A percentile compares a stretch with the other conserved stretches of the same genome.
Evolutionary conservation across 1,284 basidiomycete species (phyloP).

Genomic region (Ceratorhiza oryzae-sativae): DNA sequence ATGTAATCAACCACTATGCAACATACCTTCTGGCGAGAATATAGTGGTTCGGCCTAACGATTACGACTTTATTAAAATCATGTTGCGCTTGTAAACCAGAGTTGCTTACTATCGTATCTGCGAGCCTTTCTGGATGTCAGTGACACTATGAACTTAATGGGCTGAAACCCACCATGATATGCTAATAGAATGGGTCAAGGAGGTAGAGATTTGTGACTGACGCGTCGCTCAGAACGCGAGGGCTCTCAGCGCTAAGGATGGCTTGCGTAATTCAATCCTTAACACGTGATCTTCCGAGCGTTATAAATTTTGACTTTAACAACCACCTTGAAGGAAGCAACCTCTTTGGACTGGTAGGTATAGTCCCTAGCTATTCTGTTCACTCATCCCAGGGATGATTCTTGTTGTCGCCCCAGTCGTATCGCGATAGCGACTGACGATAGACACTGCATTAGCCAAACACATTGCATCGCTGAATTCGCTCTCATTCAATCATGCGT

Average conservation of each 20-base stretch:
- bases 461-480: slow-evolving; percentile 33
- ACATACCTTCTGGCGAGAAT: slow-evolving; percentile 92
- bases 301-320: slow-evolving; percentile 16
- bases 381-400: slow-evolving; percentile 11
- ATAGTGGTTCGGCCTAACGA: slow-evolving; percentile 85
- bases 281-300: slow-evolving; percentile 11
- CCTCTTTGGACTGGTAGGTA: slow-evolving; percentile 12
- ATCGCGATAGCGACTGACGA: slow-evolving; percentile 37
- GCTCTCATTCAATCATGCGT: not conserved
- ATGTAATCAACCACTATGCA: not conserved
- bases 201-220: slow-evolving; percentile 22
- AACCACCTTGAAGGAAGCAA: not conserved
- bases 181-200: not conserved
- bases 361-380: not conserved
- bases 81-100: not conserved
- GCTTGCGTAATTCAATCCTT: slow-evolving; percentile 8
- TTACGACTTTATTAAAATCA: slow-evolving; percentile 40
- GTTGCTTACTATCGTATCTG: slow-evolving; percentile 43
- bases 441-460: slow-evolving; percentile 40
- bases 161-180: slow-evolving; percentile 28
- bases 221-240: slow-evolving; percentile 37
- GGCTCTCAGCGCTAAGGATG: slow-evolving; percentile 3
- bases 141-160: too few species aligned
- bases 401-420: slow-evolving; percentile 38
- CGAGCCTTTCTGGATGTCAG: slow-evolving; percentile 38